Evolutionary conservation across 2,329 filamentous ascomycete species (phyloP).

Genomic region (Aspergillus fijiensis): DNA sequence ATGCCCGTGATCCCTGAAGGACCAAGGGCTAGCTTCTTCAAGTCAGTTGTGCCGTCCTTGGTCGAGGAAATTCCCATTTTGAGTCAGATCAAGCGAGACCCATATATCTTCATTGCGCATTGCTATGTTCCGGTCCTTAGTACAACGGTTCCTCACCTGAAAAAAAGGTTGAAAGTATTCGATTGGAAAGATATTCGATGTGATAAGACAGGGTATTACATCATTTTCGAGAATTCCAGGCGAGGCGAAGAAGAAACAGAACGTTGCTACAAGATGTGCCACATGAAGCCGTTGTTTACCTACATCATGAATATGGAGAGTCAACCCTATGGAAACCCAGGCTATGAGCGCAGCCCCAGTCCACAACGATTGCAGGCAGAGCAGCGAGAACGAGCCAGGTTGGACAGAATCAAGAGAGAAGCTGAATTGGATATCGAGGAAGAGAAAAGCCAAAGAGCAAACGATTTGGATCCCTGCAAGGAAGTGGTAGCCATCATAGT

Average conservation of each 20-base stretch:
- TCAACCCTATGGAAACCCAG: slow-evolving; percentile 65
- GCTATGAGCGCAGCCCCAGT: slow-evolving; percentile 55
- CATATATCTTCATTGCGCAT: slow-evolving; percentile 88
- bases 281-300: slow-evolving; percentile 83
- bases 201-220: slow-evolving; percentile 84
- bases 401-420: slow-evolving; percentile 66
- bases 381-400: slow-evolving; percentile 62
- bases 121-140: slow-evolving; percentile 82
- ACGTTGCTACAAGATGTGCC: slow-evolving; percentile 73
- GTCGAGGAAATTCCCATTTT: slow-evolving; percentile 68
- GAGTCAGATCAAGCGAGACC: slow-evolving; percentile 69
- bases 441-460: slow-evolving; percentile 83
- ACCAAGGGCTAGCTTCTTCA: slow-evolving; percentile 39
- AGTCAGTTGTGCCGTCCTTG: slow-evolving; percentile 46
- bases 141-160: slow-evolving; percentile 84
- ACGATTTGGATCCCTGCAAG: slow-evolving; percentile 83
- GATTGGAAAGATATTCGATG: slow-evolving; percentile 77
- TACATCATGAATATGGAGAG: slow-evolving; percentile 92
- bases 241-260: slow-evolving; percentile 77
- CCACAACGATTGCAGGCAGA: slow-evolving; percentile 47
- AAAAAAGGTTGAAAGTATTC: slow-evolving; percentile 82
- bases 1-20: slow-evolving; percentile 35
- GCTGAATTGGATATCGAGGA: slow-evolving; percentile 81
- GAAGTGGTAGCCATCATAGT: slow-evolving; percentile 79
- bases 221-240: slow-evolving; percentile 79